A percentile compares a stretch with the other conserved stretches of the same genome.
phyloP scores from a whole-genome alignment of 179 eudicot genomes.

The Actinidia arguta region DNA sequence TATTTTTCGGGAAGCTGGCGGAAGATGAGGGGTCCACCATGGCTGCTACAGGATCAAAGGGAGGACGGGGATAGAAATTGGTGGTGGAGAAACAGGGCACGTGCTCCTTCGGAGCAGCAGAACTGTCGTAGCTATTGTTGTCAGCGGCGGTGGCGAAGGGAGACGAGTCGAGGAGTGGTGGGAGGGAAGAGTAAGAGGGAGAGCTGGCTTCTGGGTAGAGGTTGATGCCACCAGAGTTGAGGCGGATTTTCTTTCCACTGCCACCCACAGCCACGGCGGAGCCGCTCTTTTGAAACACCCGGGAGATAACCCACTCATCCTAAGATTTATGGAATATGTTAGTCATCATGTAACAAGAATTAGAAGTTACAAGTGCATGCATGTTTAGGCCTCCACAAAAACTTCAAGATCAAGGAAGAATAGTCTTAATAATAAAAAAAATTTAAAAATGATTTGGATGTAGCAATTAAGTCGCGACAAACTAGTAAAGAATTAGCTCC shows the following conservation, averaged over 20 bases:
- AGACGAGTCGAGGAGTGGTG: conserved; percentile 74
- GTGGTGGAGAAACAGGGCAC: conserved; percentile 99
- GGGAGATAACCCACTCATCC: conserved; percentile 97
- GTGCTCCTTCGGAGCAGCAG: conserved; percentile 66
- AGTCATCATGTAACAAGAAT: not conserved
- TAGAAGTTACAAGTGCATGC: too few species aligned
- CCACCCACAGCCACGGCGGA: conserved; percentile 28
- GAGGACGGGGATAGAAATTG: conserved; percentile 37
- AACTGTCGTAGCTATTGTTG: conserved; percentile 39
- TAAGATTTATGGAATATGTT: conserved; percentile 12
- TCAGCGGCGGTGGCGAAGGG: conserved; percentile 37
- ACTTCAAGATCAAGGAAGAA: too few species aligned
- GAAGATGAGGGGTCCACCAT: conserved; percentile 11
- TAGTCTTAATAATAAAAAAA: too few species aligned
- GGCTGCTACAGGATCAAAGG: not conserved
- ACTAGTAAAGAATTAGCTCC: too few species aligned
- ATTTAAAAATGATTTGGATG: too few species aligned
- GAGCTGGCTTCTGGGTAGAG: conserved; percentile 58
- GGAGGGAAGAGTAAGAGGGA: conserved; percentile 68
- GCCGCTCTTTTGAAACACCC: conserved; percentile 80
- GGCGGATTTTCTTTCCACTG: conserved; percentile 52
- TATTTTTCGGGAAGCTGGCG: conserved; percentile 15
- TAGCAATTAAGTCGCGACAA: too few species aligned
- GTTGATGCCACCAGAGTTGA: conserved; percentile 15
- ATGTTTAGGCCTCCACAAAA: too few species aligned